Percentiles rank a stretch among this genome's conserved stretches.
Conservation (phyloP, 177 flowering plant species). For the Telopea speciosissima region DNA sequence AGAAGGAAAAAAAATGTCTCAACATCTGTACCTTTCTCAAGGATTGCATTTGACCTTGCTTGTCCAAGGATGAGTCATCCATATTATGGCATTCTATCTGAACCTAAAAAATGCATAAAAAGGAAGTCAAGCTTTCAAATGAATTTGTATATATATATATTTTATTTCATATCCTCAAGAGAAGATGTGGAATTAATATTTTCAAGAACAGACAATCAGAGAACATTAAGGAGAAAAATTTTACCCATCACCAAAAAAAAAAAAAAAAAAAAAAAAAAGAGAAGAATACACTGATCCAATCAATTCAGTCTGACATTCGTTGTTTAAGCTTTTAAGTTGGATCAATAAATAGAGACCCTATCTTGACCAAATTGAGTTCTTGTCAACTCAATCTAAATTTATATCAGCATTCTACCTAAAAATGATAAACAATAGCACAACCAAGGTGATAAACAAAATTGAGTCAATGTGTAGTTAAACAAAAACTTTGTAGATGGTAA, state of each 20-base stretch:
- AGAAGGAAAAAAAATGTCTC: too few species aligned
- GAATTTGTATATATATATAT: not conserved
- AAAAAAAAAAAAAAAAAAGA: too few species aligned
- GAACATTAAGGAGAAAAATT: not conserved
- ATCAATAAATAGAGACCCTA: not conserved
- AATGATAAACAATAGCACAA: not conserved
- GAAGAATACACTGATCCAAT: not conserved
- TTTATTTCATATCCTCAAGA: not conserved
- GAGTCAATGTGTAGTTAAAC: not conserved
- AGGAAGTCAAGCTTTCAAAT: not conserved
- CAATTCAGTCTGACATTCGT: not conserved
- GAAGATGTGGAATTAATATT: not conserved
- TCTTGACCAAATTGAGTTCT: too few species aligned
- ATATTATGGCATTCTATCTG: constrained; percentile 36
- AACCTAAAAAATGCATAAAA: constrained; percentile 34
- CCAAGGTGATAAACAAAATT: not conserved
- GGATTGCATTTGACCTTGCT: constrained; percentile 17
- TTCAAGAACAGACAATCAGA: not conserved
- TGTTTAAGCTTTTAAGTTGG: not conserved
- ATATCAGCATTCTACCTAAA: not conserved
- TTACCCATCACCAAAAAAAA: too few species aligned
- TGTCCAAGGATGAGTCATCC: constrained; percentile 10
- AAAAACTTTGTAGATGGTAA: not conserved
- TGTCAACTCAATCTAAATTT: not conserved
- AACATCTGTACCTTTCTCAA: constrained; percentile 49